Evolutionary conservation across 371 early-diverging fungal genomes (phyloP).

Genomic region (Mortierella sp.): DNA sequence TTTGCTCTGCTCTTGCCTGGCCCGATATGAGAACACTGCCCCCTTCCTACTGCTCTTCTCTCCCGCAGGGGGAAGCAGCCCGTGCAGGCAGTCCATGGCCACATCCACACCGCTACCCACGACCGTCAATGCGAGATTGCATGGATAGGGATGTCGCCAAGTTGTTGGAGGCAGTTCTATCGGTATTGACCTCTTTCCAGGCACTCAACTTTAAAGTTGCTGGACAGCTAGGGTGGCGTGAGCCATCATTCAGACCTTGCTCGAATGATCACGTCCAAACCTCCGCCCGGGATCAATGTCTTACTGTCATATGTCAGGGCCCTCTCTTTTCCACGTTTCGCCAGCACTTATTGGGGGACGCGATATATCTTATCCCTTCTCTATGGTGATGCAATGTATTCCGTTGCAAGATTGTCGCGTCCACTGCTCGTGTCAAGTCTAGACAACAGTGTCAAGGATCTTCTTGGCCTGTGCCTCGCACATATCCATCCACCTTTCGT

Average conservation of each 20-base stretch:
- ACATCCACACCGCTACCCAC: no score
- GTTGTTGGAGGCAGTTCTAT: no score
- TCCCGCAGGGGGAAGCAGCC: no score
- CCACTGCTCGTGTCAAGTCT: conserved; percentile 1
- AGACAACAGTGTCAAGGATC: conserved; percentile 31
- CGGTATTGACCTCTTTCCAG: no score
- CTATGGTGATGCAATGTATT: not conserved
- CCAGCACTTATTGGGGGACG: not conserved
- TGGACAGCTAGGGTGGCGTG: conserved; percentile 1
- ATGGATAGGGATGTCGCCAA: no score
- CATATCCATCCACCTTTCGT: conserved; percentile 53
- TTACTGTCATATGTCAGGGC: not conserved
- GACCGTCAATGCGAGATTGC: no score
- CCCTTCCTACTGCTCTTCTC: not conserved
- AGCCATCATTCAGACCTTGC: not conserved
- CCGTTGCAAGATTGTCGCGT: not conserved
- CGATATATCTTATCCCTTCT: not conserved
- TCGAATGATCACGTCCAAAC: not conserved
- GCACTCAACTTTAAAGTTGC: no score
- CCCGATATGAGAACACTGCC: no score
- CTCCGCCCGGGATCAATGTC: not conserved
- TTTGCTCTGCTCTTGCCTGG: no score
- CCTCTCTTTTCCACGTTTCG: not conserved
- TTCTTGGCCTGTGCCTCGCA: conserved; percentile 50
- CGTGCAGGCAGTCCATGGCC: no score